Evolutionary conservation across 257 asterid genomes (phyloP), one percentile per base, ranked within the genome.

Genomic region (Solanum etuberosum): DNA sequence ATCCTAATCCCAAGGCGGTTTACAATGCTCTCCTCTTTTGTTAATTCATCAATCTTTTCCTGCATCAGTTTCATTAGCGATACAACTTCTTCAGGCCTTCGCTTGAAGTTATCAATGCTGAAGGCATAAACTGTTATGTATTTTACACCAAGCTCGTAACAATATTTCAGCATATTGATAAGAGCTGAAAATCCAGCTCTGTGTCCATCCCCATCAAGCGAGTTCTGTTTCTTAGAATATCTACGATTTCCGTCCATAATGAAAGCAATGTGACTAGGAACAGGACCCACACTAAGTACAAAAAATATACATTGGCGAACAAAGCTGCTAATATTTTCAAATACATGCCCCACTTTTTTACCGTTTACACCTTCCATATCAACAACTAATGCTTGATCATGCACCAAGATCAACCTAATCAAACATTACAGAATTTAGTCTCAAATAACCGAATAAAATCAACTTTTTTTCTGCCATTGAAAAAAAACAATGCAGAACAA

Each of bases 171-270:
- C 93, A 94, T 92, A 34, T 91, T 89, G 91, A 92, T 92, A 46
- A 96, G 95, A 67, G 94, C 94, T 35, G 59, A 29, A 54, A 80
- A 94, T 51, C 98, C 98, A 68, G 85, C 86, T 87, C 85, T 90
- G 80, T 95, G 97, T 82, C 98, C 98, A 32, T 87, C 61, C 61
- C 96, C 98, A 71, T 89, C 93, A 89, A 88, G 80, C 63, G 94
- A 86, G 78, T 91, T 92, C 38, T 73, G 87, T 84, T 90, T 92
- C 94, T 93, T 94, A 21, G 97, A 92, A 54, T 90, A 95, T 87
- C 98, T 92, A 83, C 98, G 94, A 83, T 94, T 95, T 35, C 98
- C 98, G 81, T 95, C 98, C 96, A 95, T 94, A 85, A 95, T 92
- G 83, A 95, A 96, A 4, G 98, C 98, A 74, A 96, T 89, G 78